Base-by-base conservation (phyloP, 164 flowering plant species). In the Liriodendron chinense region DNA sequence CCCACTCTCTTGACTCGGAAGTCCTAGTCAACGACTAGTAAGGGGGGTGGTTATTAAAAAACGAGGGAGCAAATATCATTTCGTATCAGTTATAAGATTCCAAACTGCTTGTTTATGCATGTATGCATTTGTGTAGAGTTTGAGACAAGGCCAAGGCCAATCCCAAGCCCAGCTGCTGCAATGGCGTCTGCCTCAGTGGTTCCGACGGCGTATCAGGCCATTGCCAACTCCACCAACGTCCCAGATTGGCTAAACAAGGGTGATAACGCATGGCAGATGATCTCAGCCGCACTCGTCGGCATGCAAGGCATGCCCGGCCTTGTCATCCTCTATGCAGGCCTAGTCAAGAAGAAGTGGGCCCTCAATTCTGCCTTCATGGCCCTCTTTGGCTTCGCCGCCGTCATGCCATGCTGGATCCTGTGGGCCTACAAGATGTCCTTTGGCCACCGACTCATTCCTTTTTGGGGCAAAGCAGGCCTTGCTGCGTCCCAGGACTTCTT, bases 261-360 rank as follows among this genome's bases (percentile, higher is more conserved):
- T 4, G 83, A 81, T 76, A 81, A 81, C 64, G 76, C 83, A 61
- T 81, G 83, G 83, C 83, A 81, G 59, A 75, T 81, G 83, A 59
- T 75, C 22, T 74, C 83, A 0, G 83, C 83, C 8, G 49, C 83
- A 1, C 72, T 81, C 20, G 83, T 81, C 10, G 80, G 71, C 63
- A 59, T 81, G 71, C 83, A 81, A 49, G 75, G 74, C 72, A 81
- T 81, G 80, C 83, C 83, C 1, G 84, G 81, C 18, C 76, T 78
- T 7, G 83, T 81, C 16, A 75, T 81, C 28, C 83, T 81, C 71
- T 81, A 81, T 25, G 83, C 77, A 9, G 75, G 83, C 76, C 66
- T 81, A 20, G 83, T 81, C 43, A 81, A 81, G 78, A 78, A 78
- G 76, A 81, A 81, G 56, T 81, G 83, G 83, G 83, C 83, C 12